These are phyloP conservation scores for Venturia aucupariae DNA, from an alignment of 2,329 filamentous ascomycete genomes.

Conservation along the genomic window DNA sequence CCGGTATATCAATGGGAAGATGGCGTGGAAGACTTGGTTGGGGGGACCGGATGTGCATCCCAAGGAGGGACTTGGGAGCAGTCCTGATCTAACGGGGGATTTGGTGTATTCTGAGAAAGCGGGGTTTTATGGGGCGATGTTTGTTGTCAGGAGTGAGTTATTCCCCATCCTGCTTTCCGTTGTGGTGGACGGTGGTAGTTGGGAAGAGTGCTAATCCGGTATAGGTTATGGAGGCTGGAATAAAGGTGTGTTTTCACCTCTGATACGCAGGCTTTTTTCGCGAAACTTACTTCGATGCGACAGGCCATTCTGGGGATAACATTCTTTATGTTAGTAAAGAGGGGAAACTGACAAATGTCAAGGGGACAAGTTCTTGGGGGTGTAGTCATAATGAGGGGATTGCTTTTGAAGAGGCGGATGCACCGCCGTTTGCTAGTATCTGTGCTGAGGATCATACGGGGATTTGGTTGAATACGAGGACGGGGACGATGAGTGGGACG, in stretches of 20 bases:
- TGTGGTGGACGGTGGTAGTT: background rate
- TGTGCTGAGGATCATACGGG: slow-evolving; percentile 55
- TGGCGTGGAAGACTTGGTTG: slow-evolving; percentile 51
- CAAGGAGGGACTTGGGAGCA: slow-evolving; percentile 19
- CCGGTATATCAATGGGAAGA: slow-evolving; percentile 45
- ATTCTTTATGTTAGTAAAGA: slow-evolving; percentile 41
- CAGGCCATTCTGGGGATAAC: slow-evolving; percentile 51
- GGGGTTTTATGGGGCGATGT: slow-evolving; percentile 45
- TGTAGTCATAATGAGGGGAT: slow-evolving; percentile 59
- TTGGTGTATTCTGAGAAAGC: slow-evolving; percentile 49
- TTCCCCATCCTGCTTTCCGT: background rate
- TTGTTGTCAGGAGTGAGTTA: background rate
- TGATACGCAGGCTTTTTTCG: too few relatives aligned
- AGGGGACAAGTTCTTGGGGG: slow-evolving; percentile 47
- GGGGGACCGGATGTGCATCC: slow-evolving; percentile 47
- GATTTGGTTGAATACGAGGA: slow-evolving; percentile 55
- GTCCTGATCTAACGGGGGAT: slow-evolving; percentile 54
- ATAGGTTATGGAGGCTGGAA: slow-evolving; percentile 3
- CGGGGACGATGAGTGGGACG: slow-evolving; percentile 47
- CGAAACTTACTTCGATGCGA: too few relatives aligned
- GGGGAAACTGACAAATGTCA: slow-evolving; percentile 43
- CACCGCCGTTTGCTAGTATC: slow-evolving; percentile 48
- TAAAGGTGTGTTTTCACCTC: slow-evolving; percentile 22
- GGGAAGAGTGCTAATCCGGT: background rate
- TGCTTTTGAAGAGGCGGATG: slow-evolving; percentile 51